Conservation (phyloP, 768 basidiomycete genomes). For the Suillus plorans region DNA sequence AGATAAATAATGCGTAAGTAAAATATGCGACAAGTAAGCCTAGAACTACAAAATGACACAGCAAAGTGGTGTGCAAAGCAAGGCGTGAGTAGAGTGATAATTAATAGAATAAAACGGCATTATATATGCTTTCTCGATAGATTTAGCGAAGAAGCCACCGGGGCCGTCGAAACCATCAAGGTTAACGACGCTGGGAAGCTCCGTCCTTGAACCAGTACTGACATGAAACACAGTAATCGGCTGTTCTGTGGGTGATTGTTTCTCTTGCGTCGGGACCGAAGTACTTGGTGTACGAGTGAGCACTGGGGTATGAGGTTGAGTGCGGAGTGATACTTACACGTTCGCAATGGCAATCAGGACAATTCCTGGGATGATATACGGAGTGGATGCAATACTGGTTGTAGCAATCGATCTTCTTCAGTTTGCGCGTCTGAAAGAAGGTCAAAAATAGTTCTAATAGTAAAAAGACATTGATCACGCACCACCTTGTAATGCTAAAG, state of each 20-base stretch:
- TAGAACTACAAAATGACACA: slow-evolving; percentile 23
- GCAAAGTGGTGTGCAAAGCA: slow-evolving; percentile 15
- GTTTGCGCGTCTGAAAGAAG: slow-evolving; percentile 31
- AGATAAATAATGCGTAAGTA: slow-evolving; percentile 8
- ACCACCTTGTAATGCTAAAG: slow-evolving; percentile 70
- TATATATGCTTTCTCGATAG: slow-evolving; percentile 2
- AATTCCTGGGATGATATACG: slow-evolving; percentile 38
- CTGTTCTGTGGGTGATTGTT: slow-evolving; percentile 49
- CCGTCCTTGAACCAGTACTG: slow-evolving; percentile 57
- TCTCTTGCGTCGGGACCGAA: slow-evolving; percentile 70
- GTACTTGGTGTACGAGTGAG: slow-evolving; percentile 44
- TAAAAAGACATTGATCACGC: slow-evolving; percentile 41
- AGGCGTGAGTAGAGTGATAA: slow-evolving; percentile 22
- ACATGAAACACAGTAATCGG: slow-evolving; percentile 57
- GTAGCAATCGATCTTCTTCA: slow-evolving; percentile 35
- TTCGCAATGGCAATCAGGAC: slow-evolving; percentile 44
- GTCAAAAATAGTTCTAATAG: slow-evolving; percentile 26
- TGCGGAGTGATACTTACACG: slow-evolving; percentile 31
- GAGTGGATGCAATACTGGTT: slow-evolving; percentile 42
- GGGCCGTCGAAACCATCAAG: slow-evolving; percentile 7
- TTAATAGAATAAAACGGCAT: slow-evolving; percentile 25
- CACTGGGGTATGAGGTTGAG: slow-evolving; percentile 8
- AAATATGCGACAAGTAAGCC: slow-evolving; percentile 10
- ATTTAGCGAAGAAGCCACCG: slow-evolving; percentile 1
- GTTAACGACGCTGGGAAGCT: slow-evolving; percentile 37